phyloP scores from a whole-genome alignment of 768 basidiomycete species.

The Lactarius hengduanensis region DNA sequence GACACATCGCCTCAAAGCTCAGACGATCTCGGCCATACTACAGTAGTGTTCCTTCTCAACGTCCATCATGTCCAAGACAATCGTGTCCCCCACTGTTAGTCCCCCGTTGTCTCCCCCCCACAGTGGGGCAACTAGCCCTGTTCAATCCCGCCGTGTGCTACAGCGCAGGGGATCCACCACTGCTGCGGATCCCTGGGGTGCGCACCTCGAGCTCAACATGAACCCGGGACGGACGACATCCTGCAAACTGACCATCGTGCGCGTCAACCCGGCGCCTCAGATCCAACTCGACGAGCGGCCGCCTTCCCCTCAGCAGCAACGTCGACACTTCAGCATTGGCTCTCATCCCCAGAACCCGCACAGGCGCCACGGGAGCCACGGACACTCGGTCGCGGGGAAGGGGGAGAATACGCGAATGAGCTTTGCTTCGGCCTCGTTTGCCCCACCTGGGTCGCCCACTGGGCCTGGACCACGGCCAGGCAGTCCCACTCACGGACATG shows the following conservation, averaged over 20 bases:
- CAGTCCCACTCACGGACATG: conserved; percentile 30
- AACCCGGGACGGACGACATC: conserved; percentile 55
- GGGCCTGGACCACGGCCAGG: conserved; percentile 30
- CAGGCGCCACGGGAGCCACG: conserved; percentile 35
- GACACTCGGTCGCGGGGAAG: conserved; percentile 33
- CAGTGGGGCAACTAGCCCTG: conserved; percentile 17
- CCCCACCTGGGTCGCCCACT: conserved; percentile 32
- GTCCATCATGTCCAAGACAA: conserved; percentile 25
- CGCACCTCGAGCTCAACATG: conserved; percentile 51
- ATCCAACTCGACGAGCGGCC: conserved; percentile 39
- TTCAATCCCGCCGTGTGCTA: conserved; percentile 41
- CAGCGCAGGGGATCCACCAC: conserved; percentile 64
- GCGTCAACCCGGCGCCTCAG: conserved; percentile 43
- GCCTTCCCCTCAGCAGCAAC: conserved; percentile 34
- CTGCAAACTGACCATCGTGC: conserved; percentile 72
- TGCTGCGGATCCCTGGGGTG: conserved; percentile 67
- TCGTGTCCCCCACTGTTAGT: conserved; percentile 7
- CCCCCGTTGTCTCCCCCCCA: conserved; percentile 20
- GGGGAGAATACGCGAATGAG: conserved; percentile 43
- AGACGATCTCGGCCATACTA: conserved; percentile 1
- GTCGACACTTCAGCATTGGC: conserved; percentile 31
- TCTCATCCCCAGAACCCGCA: conserved; percentile 32
- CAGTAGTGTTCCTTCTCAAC: conserved; percentile 17
- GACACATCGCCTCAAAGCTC: conserved; percentile 2
- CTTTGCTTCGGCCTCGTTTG: conserved; percentile 70